Percentiles rank a stretch among this genome's conserved stretches.
Evolutionary conservation across 345 rosid species (phyloP).

Genomic region (Eucalyptus leucophloia): DNA sequence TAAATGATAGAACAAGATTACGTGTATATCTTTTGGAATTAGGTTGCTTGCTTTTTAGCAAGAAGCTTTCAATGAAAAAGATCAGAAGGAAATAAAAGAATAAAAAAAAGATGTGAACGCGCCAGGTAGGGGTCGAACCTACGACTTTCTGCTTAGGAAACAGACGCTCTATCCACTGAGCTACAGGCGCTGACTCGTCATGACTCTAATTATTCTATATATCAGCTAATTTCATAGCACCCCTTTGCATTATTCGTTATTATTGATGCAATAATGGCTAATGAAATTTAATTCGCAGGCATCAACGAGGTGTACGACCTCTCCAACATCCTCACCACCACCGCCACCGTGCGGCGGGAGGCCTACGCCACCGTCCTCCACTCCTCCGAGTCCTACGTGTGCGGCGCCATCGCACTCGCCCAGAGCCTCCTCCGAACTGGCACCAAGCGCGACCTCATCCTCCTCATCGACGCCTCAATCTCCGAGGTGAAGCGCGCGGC

Average conservation of each 20-base stretch:
- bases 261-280: not conserved
- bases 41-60: not conserved
- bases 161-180: slow-evolving; percentile 99
- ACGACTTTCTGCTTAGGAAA: slow-evolving; percentile 98
- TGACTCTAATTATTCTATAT: fast-evolving
- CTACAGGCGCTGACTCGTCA: slow-evolving; percentile 44
- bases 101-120: not conserved
- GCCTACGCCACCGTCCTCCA: slow-evolving; percentile 91
- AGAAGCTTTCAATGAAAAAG: not conserved
- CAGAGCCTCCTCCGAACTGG: slow-evolving; percentile 77
- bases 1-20: not conserved
- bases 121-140: slow-evolving; percentile 96
- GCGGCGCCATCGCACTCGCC: slow-evolving; percentile 86
- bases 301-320: slow-evolving; percentile 47
- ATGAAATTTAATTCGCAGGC: slow-evolving; percentile 14
- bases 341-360: slow-evolving; percentile 43
- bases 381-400: slow-evolving; percentile 75
- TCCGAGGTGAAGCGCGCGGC: slow-evolving; percentile 49
- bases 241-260: not conserved
- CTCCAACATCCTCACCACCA: slow-evolving; percentile 34
- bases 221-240: not conserved
- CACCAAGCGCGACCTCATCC: slow-evolving; percentile 75
- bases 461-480: slow-evolving; percentile 69
- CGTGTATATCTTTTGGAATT: not conserved
- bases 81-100: not conserved